Conservation (phyloP, 768 basidiomycete species). For the Termitomyces sp. region DNA sequence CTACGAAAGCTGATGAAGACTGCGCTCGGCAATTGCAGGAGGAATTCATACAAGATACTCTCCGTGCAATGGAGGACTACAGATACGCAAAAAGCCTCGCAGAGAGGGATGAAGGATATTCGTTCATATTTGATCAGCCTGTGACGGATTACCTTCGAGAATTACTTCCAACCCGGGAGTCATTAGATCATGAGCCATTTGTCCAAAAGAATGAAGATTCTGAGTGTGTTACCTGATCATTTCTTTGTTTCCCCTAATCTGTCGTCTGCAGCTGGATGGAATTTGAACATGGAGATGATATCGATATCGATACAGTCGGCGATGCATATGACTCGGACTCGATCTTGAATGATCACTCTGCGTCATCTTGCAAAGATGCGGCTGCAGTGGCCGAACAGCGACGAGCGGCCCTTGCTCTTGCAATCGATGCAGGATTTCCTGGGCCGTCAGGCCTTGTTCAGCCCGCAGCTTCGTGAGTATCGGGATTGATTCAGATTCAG, state of each 20-base stretch:
- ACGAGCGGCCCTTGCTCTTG: background rate
- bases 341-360: background rate
- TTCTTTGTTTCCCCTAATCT: background rate
- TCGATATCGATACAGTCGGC: background rate
- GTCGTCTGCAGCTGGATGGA: background rate
- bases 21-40: conserved; percentile 37
- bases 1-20: conserved; percentile 22
- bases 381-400: background rate
- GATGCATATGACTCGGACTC: background rate
- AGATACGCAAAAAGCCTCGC: conserved; percentile 37
- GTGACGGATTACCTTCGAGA: conserved; percentile 36
- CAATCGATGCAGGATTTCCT: conserved; percentile 5
- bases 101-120: conserved; percentile 31
- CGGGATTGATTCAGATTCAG: background rate
- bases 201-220: background rate
- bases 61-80: conserved; percentile 29
- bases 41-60: conserved; percentile 24
- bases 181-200: background rate
- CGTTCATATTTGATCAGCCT: conserved; percentile 26
- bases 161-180: conserved; percentile 25
- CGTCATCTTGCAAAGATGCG: background rate
- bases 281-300: background rate
- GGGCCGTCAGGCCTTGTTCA: conserved; percentile 5
- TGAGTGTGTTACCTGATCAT: background rate
- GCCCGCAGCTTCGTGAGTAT: background rate